A percentile compares a stretch with the other conserved stretches of the same genome.
phyloP scores from a whole-genome alignment of 805 yeast species.

The Torulaspora indica region DNA sequence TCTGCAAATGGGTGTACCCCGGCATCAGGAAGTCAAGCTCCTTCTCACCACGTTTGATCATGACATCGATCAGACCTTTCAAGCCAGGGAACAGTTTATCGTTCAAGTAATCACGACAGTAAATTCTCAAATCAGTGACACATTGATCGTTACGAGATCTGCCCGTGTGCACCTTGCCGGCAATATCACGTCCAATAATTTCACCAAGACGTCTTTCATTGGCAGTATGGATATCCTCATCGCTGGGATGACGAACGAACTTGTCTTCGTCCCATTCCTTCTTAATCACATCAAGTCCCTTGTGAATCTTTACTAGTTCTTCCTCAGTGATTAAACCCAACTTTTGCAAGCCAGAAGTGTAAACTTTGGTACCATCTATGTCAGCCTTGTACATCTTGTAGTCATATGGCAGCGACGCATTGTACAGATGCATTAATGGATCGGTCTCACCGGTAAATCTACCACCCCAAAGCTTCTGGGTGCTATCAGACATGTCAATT shows the following conservation, averaged over 20 bases:
- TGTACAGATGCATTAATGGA: conserved; percentile 95
- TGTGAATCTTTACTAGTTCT: conserved; percentile 76
- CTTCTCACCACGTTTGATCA: conserved; percentile 67
- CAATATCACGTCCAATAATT: conserved; percentile 84
- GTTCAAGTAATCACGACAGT: conserved; percentile 70
- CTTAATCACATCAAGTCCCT: conserved; percentile 67
- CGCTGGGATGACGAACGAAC: conserved; percentile 41
- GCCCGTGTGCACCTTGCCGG: conserved; percentile 99
- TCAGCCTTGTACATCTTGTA: conserved; percentile 93
- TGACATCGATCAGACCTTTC: conserved; percentile 58
- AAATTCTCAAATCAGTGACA: conserved; percentile 97
- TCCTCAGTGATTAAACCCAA: conserved; percentile 66
- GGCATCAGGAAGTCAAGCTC: conserved; percentile 97
- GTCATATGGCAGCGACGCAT: conserved; percentile 95
- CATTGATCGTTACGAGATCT: conserved; percentile 98
- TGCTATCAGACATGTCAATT: conserved; percentile 25
- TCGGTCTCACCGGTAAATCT: conserved; percentile 96
- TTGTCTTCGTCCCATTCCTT: conserved; percentile 83
- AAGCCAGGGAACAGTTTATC: conserved; percentile 54
- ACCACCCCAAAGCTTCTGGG: conserved; percentile 93
- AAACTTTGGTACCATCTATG: conserved; percentile 87
- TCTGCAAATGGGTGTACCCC: conserved; percentile 96
- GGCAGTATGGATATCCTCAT: conserved; percentile 98
- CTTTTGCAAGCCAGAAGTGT: conserved; percentile 80
- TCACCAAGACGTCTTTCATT: conserved; percentile 97